Percentiles rank a stretch among this genome's conserved stretches.
These are phyloP conservation scores for Barbarea vulgaris DNA, from an alignment of 345 rosid genomes.

Conservation along the genomic window DNA sequence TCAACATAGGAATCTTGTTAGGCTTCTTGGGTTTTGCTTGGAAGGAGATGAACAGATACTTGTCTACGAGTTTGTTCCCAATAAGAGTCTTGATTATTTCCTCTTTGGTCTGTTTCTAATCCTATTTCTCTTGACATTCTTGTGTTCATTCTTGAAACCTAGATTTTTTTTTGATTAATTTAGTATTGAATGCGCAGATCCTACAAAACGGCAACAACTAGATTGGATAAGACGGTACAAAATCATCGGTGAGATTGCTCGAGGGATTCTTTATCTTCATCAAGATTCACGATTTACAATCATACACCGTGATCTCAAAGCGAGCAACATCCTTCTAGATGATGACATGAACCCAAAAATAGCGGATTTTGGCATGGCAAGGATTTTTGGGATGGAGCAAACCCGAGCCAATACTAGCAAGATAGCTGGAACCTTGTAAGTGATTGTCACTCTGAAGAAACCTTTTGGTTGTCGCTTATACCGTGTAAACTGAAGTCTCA, in stretches of 20 bases:
- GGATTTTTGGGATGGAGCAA: slow-evolving; percentile 18
- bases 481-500: background rate
- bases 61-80: slow-evolving; percentile 46
- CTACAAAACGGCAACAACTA: background rate
- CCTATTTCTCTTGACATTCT: background rate
- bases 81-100: slow-evolving; percentile 45
- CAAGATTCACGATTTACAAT: slow-evolving; percentile 36
- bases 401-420: slow-evolving; percentile 26
- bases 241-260: slow-evolving; percentile 24
- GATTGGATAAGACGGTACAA: slow-evolving; percentile 26
- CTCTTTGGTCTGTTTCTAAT: slow-evolving; percentile 36
- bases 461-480: background rate
- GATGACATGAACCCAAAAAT: slow-evolving; percentile 31
- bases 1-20: slow-evolving; percentile 54
- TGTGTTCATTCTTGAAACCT: background rate
- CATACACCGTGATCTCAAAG: slow-evolving; percentile 34
- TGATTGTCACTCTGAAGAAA: background rate
- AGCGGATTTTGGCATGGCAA: slow-evolving; percentile 40
- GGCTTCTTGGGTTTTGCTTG: slow-evolving; percentile 45
- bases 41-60: slow-evolving; percentile 48
- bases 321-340: slow-evolving; percentile 29
- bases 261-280: slow-evolving; percentile 33
- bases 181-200: background rate
- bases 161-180: background rate
- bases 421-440: slow-evolving; percentile 33